Conservation (phyloP, 2,329 filamentous ascomycete genomes). For the Trichoderma hamatum region DNA sequence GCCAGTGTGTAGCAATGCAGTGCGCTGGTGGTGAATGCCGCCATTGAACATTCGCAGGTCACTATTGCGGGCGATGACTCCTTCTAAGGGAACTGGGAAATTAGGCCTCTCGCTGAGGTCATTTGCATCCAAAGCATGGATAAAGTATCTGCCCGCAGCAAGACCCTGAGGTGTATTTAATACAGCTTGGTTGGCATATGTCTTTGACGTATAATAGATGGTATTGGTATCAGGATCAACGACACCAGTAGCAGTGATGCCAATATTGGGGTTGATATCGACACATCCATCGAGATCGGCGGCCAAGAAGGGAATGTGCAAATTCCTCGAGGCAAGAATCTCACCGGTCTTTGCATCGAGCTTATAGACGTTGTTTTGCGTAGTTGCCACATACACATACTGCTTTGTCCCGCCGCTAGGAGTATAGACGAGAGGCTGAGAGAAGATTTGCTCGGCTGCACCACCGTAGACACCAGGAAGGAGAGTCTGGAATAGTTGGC, state of each 20-base stretch:
- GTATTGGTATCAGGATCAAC: slow-evolving; percentile 51
- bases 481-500: slow-evolving; percentile 55
- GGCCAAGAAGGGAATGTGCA: slow-evolving; percentile 54
- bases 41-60: slow-evolving; percentile 53
- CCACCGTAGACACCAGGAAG: slow-evolving; percentile 57
- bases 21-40: slow-evolving; percentile 56
- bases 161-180: slow-evolving; percentile 39
- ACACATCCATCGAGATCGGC: slow-evolving; percentile 52
- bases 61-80: slow-evolving; percentile 50
- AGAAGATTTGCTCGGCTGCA: slow-evolving; percentile 55
- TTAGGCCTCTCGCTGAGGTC: slow-evolving; percentile 43
- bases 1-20: slow-evolving; percentile 50
- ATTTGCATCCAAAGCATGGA: slow-evolving; percentile 46
- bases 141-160: slow-evolving; percentile 41
- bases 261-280: slow-evolving; percentile 52
- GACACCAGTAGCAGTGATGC: slow-evolving; percentile 51
- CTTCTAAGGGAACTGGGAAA: slow-evolving; percentile 55
- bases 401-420: slow-evolving; percentile 49
- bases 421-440: slow-evolving; percentile 55
- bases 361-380: slow-evolving; percentile 62
- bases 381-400: slow-evolving; percentile 59
- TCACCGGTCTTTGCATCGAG: slow-evolving; percentile 57
- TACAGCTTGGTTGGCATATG: slow-evolving; percentile 42
- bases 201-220: slow-evolving; percentile 49
- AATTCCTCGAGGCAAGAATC: slow-evolving; percentile 51